Evolutionary conservation across 2,329 filamentous ascomycete species (phyloP), one percentile per base, ranked within the genome.

Genomic region (Colletotrichum shisoi): DNA sequence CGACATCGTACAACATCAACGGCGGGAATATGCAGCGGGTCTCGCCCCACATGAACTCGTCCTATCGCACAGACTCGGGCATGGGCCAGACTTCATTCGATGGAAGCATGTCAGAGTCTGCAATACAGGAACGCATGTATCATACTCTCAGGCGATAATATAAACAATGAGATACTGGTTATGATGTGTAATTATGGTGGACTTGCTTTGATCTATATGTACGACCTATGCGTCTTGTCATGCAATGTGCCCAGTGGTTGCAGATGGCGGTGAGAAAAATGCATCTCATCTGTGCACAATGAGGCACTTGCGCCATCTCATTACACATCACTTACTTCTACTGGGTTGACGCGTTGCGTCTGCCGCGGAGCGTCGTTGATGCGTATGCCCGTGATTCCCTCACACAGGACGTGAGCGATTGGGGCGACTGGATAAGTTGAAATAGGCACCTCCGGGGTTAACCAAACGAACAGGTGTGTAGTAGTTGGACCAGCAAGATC

Each of bases 91-190:
- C 53, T 21, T 48, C 52, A 9, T 68, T 68, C 44, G 49, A 57
- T n/a, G 34, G 34, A 13, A 21, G 37, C 13, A 37, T 64, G n/a
- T 34, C 63, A 21, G 57, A 69, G 17, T 48, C 39, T 54, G 34
- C 51, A 3, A 24, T 58, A 4, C 54, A 48, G 52, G 67, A 61
- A n/a, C 64, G 67, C 37, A 57, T 68, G 49, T 68, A 59, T 21
- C 58, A 63, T 34, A 24, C 58, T 24, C 3, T 51, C 7, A 56
- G 63, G n/a, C 65, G 62, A 34, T 54, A 66, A 37, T 68, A 63
- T 66, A 67, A 39, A 57, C 11, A 57, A 17, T 7, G 15, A 48
- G 8, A 27, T 24, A 12, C 37, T 34, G 31, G 31, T 34, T 9
- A 34, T 34, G 31, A 31, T 31, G 31, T 34, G 21, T 12, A 31